phyloP scores from a whole-genome alignment of 345 rosid species.

The Carallia brachiata region DNA sequence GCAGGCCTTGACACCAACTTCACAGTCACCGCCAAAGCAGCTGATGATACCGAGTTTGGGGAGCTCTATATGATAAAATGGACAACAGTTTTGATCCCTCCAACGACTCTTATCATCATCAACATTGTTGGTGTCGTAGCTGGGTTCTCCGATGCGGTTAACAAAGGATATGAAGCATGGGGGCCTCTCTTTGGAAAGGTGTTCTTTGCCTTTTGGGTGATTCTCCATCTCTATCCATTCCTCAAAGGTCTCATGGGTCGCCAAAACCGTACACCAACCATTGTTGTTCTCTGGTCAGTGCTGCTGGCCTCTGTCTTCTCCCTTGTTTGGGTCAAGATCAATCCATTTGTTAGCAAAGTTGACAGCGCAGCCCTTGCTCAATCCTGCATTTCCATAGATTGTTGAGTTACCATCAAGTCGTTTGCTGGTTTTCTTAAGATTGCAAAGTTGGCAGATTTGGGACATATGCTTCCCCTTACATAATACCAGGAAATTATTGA shows the following conservation, averaged over 20 bases:
- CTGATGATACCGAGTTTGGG: conserved; percentile 86
- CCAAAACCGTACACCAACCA: conserved; percentile 94
- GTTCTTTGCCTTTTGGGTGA: conserved; percentile 96
- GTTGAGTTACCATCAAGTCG: conserved; percentile 37
- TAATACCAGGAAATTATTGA: background rate
- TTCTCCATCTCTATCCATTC: conserved; percentile 95
- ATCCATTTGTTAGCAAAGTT: conserved; percentile 57
- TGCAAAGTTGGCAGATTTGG: background rate
- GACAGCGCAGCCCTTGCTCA: conserved; percentile 31
- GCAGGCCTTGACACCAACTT: conserved; percentile 94
- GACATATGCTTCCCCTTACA: background rate
- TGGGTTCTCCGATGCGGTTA: conserved; percentile 94
- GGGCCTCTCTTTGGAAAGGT: conserved; percentile 96
- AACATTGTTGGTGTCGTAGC: conserved; percentile 98
- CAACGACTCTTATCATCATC: conserved; percentile 78
- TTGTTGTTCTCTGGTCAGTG: conserved; percentile 94
- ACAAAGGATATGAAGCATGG: conserved; percentile 97
- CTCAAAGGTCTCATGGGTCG: conserved; percentile 99
- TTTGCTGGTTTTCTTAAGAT: background rate
- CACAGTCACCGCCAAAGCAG: conserved; percentile 92
- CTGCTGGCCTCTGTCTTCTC: conserved; percentile 92
- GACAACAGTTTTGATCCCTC: conserved; percentile 91
- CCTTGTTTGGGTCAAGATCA: conserved; percentile 90
- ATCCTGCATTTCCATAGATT: conserved; percentile 79
- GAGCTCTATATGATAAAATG: conserved; percentile 90